Base-by-base conservation (phyloP, 345 rosid genomes). In the Brassica nigra region DNA sequence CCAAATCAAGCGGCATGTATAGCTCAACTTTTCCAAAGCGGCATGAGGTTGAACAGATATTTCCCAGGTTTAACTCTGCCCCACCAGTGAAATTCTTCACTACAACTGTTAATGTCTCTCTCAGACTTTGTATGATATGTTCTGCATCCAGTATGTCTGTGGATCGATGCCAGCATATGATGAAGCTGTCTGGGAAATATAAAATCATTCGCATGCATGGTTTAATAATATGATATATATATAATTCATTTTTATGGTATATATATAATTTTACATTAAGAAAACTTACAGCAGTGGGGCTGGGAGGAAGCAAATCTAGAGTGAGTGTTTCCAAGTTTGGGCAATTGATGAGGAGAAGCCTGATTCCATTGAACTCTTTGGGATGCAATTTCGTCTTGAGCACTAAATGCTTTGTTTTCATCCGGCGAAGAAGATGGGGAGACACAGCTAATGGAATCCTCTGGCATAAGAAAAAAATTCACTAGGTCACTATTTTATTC, bases 331-430 rank as follows among this genome's bases (percentile, higher is more conserved):
- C 59, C 3, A 88, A 57, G 2, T 10, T 1, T 1, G 69, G 87
- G 18, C 82, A 86, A 18, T 85, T 83, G 0, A 66, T 16, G 0
- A 88, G 67, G 74, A 90, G 39, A 65, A 87, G 81, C 15, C 39
- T 78, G 28, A 88, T 78, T 5, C 89, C 90, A 10, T 68, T 59
- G 10, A 76, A 82, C 62, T 83, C 88, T 29, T 58, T 42, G 0
- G 5, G 6, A 18, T 84, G 84, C 82, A 83, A 0, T 18, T 70
- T 65, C 0, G 84, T 78, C 36, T 82, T 87, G 74, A 88, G 6
- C n/a, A 74, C 82, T 27, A 90, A 72, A 77, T 81, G 84, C 4
- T 77, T 31, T 9, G 80, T 85, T 2, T 74, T 3, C 52, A 85
- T 4, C 23, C 8, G 64, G 14, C n/a, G 5, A 34, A 68, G 62